These are phyloP conservation scores for Podaxis pistillaris DNA, from an alignment of 768 basidiomycete species.

Conservation along the genomic window DNA sequence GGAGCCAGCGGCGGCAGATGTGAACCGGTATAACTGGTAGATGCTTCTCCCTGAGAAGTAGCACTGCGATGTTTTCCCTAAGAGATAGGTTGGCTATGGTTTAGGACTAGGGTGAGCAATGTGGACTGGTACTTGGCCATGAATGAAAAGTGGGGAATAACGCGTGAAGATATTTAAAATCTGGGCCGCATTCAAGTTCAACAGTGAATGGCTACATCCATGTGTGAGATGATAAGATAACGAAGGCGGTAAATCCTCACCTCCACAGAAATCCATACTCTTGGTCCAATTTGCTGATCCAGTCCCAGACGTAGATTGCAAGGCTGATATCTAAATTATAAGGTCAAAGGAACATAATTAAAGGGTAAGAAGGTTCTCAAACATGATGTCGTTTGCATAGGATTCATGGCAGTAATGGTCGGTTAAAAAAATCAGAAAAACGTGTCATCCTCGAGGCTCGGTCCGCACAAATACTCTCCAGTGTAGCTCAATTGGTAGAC, in stretches of 20 bases:
- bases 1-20: background rate
- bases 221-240: background rate
- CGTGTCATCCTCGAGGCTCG: too few species aligned
- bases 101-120: background rate
- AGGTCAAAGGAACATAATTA: background rate
- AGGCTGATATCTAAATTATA: background rate
- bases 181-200: background rate
- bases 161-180: background rate
- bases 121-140: background rate
- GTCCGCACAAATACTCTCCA: too few species aligned
- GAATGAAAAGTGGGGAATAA: background rate
- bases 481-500: too few species aligned
- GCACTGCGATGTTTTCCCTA: background rate
- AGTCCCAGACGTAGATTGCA: background rate
- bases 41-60: background rate
- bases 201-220: background rate
- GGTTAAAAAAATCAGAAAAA: background rate
- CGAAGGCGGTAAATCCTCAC: background rate
- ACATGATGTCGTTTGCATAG: background rate
- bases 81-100: background rate
- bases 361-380: background rate
- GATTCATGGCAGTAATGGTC: background rate
- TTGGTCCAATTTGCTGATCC: background rate
- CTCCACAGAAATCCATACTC: background rate
- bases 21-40: background rate